These are phyloP conservation scores for Aureobasidium sp. DNA, from an alignment of 2,329 filamentous ascomycete species.

Conservation along the genomic window DNA sequence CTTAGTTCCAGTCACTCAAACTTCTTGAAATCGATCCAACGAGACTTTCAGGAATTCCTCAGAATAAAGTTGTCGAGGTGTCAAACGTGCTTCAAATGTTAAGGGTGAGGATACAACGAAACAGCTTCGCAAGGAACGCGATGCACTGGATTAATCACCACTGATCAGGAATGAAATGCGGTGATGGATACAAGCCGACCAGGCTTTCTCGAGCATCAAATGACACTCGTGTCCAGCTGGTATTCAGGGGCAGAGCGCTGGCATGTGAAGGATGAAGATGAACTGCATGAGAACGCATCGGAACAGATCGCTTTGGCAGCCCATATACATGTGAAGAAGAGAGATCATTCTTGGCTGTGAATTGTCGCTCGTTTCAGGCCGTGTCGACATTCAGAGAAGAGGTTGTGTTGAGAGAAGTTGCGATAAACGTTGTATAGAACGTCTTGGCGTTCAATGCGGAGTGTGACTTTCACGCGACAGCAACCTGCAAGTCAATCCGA, in stretches of 20 bases:
- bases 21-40: too few species aligned
- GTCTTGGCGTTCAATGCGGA: slow-evolving; percentile 4
- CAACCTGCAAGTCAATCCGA: not conserved
- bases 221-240: not conserved
- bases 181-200: not conserved
- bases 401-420: not conserved
- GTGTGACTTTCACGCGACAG: not conserved
- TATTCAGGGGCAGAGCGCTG: not conserved
- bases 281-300: not conserved
- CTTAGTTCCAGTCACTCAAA: too few species aligned
- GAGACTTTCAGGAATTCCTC: too few species aligned
- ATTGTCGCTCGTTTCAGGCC: too few species aligned
- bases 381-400: not conserved
- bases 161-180: not conserved
- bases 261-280: not conserved
- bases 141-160: too few species aligned
- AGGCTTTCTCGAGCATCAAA: not conserved
- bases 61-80: too few species aligned
- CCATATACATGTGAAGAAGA: too few species aligned
- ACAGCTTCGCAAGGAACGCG: too few species aligned
- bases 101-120: too few species aligned
- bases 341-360: too few species aligned
- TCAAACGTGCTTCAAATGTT: too few species aligned
- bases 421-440: not conserved
- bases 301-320: too few species aligned